phyloP scores from a whole-genome alignment of 768 basidiomycete genomes.

The Tylopilus plumbeoviolaceoides region DNA sequence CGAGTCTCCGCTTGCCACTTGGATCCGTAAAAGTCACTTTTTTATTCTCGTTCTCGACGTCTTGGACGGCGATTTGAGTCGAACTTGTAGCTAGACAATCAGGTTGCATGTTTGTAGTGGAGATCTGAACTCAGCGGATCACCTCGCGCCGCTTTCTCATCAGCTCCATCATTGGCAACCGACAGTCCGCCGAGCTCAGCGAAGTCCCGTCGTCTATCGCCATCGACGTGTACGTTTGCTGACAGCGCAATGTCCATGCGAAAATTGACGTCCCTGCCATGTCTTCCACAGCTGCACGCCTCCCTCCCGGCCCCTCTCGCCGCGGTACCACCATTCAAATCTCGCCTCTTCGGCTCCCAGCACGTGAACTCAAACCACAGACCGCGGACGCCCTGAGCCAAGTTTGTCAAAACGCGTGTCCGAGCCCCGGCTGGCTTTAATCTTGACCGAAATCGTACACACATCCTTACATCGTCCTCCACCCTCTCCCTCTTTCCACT shows the following conservation, averaged over 20 bases:
- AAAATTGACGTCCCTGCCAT: slow-evolving; percentile 27
- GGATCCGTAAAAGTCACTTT: neutral
- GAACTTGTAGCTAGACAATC: slow-evolving; percentile 1
- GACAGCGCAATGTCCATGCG: slow-evolving; percentile 14
- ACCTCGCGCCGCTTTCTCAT: slow-evolving; percentile 1
- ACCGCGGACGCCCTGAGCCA: slow-evolving; percentile 29
- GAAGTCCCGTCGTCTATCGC: slow-evolving; percentile 23
- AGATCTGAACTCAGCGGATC: slow-evolving; percentile 29
- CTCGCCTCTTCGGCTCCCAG: slow-evolving; percentile 30
- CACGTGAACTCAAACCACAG: slow-evolving; percentile 31
- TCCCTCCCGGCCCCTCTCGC: slow-evolving; percentile 11
- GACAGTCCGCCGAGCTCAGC: slow-evolving; percentile 36
- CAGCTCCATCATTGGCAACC: slow-evolving; percentile 12
- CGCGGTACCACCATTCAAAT: slow-evolving; percentile 16
- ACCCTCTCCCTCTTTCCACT: slow-evolving; percentile 7
- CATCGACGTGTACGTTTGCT: slow-evolving; percentile 24
- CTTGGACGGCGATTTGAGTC: neutral
- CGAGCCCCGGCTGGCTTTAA: slow-evolving; percentile 32
- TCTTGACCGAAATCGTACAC: slow-evolving; percentile 31
- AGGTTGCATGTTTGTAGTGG: slow-evolving; percentile 5
- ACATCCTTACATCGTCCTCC: slow-evolving; percentile 21
- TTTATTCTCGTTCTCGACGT: neutral
- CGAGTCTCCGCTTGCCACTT: neutral
- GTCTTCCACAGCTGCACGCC: slow-evolving; percentile 13
- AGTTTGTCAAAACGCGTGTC: slow-evolving; percentile 37